phyloP scores from a whole-genome alignment of 2,329 filamentous ascomycete species.

The Epichloe gansuensis region DNA sequence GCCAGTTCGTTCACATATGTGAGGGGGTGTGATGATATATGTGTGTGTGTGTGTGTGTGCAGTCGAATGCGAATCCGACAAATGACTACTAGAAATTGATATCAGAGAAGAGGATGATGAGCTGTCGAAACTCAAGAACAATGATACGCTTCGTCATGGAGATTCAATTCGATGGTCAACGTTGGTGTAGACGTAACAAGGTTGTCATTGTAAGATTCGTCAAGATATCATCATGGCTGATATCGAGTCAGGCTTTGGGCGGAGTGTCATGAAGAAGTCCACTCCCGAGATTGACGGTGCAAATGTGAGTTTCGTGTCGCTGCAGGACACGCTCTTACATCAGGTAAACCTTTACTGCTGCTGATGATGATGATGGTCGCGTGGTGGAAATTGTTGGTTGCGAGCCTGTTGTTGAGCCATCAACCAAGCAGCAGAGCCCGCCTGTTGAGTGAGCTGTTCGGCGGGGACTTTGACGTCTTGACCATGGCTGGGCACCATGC shows the following conservation, averaged over 20 bases:
- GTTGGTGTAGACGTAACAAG: neutral
- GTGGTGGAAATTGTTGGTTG: conserved; percentile 28
- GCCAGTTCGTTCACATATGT: neutral
- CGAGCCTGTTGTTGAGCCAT: conserved; percentile 33
- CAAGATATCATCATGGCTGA: conserved; percentile 1
- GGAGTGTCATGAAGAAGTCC: neutral
- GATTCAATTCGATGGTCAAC: neutral
- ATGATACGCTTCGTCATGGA: neutral
- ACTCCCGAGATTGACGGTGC: neutral
- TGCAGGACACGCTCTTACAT: neutral
- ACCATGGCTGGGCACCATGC: conserved; percentile 10
- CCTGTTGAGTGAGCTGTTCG: conserved; percentile 43
- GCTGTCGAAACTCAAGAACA: neutral
- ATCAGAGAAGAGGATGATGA: neutral
- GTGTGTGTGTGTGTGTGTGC: neutral
- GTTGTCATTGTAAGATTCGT: conserved; percentile 1
- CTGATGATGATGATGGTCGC: conserved; percentile 30
- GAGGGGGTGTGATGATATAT: neutral
- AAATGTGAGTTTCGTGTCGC: neutral
- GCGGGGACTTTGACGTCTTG: conserved; percentile 49
- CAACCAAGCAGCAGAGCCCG: conserved; percentile 37
- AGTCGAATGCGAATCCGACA: neutral
- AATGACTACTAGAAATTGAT: neutral
- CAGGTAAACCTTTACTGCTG: conserved; percentile 12
- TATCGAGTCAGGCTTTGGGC: neutral